Percentiles rank a stretch among this genome's conserved stretches.
These are phyloP conservation scores for Sphaerosporella brunnea DNA, from an alignment of 495 filamentous ascomycete species.

Conservation along the genomic window DNA sequence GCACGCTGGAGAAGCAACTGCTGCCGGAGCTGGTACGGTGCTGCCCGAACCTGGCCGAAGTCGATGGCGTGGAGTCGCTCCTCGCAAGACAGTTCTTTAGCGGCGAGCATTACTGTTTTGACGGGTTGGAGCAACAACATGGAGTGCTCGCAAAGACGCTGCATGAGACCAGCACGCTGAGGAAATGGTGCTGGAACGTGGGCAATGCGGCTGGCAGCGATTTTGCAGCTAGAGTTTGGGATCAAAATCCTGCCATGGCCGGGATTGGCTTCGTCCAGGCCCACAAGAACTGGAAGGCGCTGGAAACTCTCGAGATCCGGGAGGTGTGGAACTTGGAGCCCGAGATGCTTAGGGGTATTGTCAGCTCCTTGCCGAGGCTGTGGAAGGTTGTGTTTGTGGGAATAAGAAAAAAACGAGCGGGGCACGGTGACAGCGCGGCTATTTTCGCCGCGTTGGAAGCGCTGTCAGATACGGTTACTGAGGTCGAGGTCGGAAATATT, in stretches of 20 bases:
- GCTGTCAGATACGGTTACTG: conserved; percentile 11
- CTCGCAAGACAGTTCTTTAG: conserved; percentile 22
- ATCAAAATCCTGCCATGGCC: conserved; percentile 18
- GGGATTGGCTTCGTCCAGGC: conserved; percentile 13
- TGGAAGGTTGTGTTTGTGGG: conserved; percentile 14
- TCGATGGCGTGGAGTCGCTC: conserved; percentile 14
- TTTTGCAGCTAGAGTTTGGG: conserved; percentile 16
- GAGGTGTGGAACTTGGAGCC: conserved; percentile 15
- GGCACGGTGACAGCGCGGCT: conserved; percentile 9
- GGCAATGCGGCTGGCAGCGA: conserved; percentile 15
- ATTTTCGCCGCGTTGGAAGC: conserved; percentile 14
- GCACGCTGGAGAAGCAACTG: conserved; percentile 16
- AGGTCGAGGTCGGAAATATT: conserved; percentile 15
- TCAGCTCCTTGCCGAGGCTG: conserved; percentile 10
- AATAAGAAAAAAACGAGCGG: conserved; percentile 11
- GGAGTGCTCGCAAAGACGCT: conserved; percentile 21
- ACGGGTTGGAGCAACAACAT: conserved; percentile 21
- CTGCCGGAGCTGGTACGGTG: conserved; percentile 13
- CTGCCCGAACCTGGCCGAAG: conserved; percentile 14
- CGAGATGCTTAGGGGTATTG: conserved; percentile 7
- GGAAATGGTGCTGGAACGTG: conserved; percentile 14
- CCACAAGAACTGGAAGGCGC: conserved; percentile 17
- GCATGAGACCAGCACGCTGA: conserved; percentile 14
- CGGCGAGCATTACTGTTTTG: conserved; percentile 21
- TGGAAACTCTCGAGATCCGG: conserved; percentile 18